These are phyloP conservation scores for Endoconidiophora polonica DNA, from an alignment of 2,329 filamentous ascomycete species.

Conservation along the genomic window DNA sequence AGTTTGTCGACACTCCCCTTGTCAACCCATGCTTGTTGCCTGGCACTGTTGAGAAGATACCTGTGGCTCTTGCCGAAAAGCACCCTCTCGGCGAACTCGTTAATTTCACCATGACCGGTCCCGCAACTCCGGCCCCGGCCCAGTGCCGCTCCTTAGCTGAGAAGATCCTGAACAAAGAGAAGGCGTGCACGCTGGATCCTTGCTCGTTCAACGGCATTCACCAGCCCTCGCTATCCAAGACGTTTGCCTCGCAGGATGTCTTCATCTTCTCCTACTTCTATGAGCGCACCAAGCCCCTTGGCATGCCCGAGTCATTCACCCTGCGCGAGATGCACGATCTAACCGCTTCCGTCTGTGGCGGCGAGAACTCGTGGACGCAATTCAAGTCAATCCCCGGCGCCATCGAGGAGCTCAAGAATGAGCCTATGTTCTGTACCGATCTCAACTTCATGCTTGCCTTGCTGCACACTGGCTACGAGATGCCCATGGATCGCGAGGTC, in stretches of 20 bases:
- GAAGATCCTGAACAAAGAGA: conserved; percentile 78
- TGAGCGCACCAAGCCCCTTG: conserved; percentile 81
- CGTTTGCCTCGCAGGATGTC: conserved; percentile 77
- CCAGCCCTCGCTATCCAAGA: conserved; percentile 82
- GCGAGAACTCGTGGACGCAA: conserved; percentile 55
- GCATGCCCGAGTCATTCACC: conserved; percentile 97
- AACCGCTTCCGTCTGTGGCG: conserved; percentile 68
- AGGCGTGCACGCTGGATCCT: conserved; percentile 64
- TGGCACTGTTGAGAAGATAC: conserved; percentile 52
- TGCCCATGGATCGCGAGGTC: conserved; percentile 91
- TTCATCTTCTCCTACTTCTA: conserved; percentile 98
- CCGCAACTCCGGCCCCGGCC: conserved; percentile 54
- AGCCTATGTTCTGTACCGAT: conserved; percentile 86
- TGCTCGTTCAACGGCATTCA: conserved; percentile 98
- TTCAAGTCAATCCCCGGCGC: conserved; percentile 65
- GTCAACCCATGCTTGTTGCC: conserved; percentile 75
- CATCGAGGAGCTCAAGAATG: conserved; percentile 58
- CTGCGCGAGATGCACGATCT: conserved; percentile 78
- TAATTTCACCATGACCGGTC: conserved; percentile 77
- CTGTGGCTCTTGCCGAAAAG: conserved; percentile 49
- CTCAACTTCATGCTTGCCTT: conserved; percentile 92
- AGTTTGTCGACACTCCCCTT: conserved; percentile 56
- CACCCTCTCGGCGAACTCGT: conserved; percentile 49
- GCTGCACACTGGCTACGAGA: conserved; percentile 90
- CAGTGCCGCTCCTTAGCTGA: conserved; percentile 86